These are phyloP conservation scores for Echria macrotheca DNA, from an alignment of 495 filamentous ascomycete species.

Conservation along the genomic window DNA sequence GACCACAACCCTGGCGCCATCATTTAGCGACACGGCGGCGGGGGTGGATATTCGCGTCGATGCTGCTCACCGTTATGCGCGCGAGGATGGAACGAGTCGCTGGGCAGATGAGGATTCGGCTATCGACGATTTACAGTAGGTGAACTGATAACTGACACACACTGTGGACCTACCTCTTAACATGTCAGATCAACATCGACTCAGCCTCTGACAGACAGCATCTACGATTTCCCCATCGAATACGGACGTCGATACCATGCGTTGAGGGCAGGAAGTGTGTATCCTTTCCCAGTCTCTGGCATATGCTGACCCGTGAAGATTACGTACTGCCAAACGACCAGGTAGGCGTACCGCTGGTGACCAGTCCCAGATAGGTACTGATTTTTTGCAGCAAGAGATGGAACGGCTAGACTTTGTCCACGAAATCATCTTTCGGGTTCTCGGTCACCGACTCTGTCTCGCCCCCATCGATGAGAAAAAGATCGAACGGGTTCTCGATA, in stretches of 20 bases:
- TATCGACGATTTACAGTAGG: neutral
- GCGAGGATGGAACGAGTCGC: too few species aligned
- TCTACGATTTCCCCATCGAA: conserved; percentile 19
- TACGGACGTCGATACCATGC: conserved; percentile 16
- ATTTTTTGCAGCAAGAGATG: neutral
- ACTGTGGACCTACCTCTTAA: too few species aligned
- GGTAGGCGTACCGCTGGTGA: neutral
- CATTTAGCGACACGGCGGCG: neutral
- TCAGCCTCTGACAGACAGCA: neutral
- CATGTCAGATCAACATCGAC: neutral
- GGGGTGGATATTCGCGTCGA: too few species aligned
- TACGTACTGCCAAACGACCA: conserved; percentile 17
- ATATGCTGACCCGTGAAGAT: neutral
- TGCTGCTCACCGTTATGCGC: too few species aligned
- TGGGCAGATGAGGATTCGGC: neutral
- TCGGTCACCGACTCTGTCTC: conserved; percentile 12
- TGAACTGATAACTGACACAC: too few species aligned
- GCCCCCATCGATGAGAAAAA: conserved; percentile 8
- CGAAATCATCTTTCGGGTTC: conserved; percentile 6
- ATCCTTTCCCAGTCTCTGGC: neutral
- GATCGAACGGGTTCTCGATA: conserved; percentile 12
- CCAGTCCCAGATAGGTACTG: neutral
- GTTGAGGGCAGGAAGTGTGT: conserved; percentile 8
- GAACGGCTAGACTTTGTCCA: conserved; percentile 11
- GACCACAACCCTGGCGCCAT: too few species aligned